Base-by-base conservation (phyloP, 768 basidiomycete genomes). In the Suillus luteus region DNA sequence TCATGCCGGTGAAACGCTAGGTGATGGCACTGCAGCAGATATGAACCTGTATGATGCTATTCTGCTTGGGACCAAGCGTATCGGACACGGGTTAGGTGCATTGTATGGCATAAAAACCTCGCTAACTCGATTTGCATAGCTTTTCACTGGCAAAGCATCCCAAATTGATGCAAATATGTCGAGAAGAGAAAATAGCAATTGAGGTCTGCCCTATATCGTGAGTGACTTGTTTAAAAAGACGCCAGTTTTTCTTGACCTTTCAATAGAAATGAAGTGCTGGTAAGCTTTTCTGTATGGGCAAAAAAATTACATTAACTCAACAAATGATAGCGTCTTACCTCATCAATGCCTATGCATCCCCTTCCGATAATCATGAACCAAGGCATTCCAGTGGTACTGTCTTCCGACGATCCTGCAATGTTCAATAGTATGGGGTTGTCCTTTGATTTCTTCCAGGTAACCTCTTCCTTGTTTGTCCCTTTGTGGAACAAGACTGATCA, bases 341-440 rank as follows among this genome's bases (percentile, higher is more conserved):
- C 89, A 9, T 90, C 89, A 17, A 91, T 92, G 85, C 86, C 85
- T 5, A 86, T 85, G 81, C 90, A 91, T 69, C 89, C 88, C 2
- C 79, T 92, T 35, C 87, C 89, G 2, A 78, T 82, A 10, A 67
- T 90, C 54, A 72, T 92, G 62, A 91, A 88, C 74, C 81, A 90
- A 66, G 89, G 89, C 0, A 80, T 92, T 5, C 86, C 87, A 0
- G 86, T 92, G 17, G 85, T 84, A 2, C 78, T 93, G 10, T 86
- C 81, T 67, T 89, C 86, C 2, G 91, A 92, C 69, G 90, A 91
- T 68, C 91, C 91, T 1, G 78, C 88, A 1, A 82, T 86, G 19
- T 92, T 92, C 68, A 88, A 87, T 17, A 89, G 86, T 68, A 85
- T 88, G 84, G 89, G 90, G 0, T 78, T 92, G 7, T 86, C 87